These are phyloP conservation scores for Omphalotus olearius DNA, from an alignment of 1,284 basidiomycete species.

Conservation along the genomic window DNA sequence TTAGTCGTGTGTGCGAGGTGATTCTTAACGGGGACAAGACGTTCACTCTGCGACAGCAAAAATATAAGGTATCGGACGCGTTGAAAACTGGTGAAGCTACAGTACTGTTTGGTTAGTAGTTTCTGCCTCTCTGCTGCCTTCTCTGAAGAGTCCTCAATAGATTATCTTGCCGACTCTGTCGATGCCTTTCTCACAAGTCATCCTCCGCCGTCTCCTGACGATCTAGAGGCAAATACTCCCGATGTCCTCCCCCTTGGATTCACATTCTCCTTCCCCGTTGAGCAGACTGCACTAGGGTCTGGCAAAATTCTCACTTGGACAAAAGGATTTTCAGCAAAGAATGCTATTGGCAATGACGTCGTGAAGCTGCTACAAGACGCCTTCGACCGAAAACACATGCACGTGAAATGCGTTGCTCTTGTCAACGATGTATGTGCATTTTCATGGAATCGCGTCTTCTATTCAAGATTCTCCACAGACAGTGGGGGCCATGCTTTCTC, in stretches of 20 bases:
- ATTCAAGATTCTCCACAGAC: slow-evolving; percentile 48
- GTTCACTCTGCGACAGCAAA: slow-evolving; percentile 88
- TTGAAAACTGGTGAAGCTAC: slow-evolving; percentile 87
- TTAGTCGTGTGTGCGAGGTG: slow-evolving; percentile 91
- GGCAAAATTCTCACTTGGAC: slow-evolving; percentile 95
- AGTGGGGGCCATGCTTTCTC: slow-evolving; percentile 89
- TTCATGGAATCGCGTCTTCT: no score
- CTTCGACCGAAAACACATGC: slow-evolving; percentile 90
- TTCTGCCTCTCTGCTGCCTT: not conserved
- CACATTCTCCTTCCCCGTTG: slow-evolving; percentile 97
- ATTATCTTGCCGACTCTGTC: slow-evolving; percentile 96
- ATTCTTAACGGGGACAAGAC: slow-evolving; percentile 84
- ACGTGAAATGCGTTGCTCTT: slow-evolving; percentile 90
- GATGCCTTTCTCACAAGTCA: slow-evolving; percentile 82
- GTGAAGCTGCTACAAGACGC: slow-evolving; percentile 91
- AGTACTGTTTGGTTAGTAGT: slow-evolving; percentile 71
- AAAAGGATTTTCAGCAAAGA: slow-evolving; percentile 91
- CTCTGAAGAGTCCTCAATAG: slow-evolving; percentile 34
- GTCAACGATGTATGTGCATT: slow-evolving; percentile 84
- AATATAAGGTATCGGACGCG: slow-evolving; percentile 88
- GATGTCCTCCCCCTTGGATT: slow-evolving; percentile 78
- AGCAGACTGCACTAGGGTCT: slow-evolving; percentile 88
- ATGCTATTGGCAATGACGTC: slow-evolving; percentile 90
- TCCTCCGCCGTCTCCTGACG: slow-evolving; percentile 18
- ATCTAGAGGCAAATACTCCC: slow-evolving; percentile 30